Conservation (phyloP, 2,329 filamentous ascomycete species). For the Aspergillus neoniger region DNA sequence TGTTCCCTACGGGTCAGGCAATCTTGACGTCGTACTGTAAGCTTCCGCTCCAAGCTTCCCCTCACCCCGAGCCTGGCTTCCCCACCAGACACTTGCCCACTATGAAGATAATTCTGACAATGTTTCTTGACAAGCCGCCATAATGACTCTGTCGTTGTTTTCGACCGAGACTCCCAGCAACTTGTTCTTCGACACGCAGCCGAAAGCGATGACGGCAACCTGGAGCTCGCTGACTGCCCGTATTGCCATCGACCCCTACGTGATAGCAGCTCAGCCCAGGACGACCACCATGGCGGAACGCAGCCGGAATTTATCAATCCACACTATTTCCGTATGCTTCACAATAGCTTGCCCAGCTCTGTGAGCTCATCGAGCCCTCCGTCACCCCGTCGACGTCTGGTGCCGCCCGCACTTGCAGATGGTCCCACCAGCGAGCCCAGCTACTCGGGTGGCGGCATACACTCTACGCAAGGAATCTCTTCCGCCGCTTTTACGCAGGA, state of each 20-base stretch:
- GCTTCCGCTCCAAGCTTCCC: conserved; percentile 17
- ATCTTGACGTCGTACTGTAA: conserved; percentile 50
- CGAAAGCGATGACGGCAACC: conserved; percentile 44
- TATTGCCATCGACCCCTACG: conserved; percentile 77
- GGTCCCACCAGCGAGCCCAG: conserved; percentile 52
- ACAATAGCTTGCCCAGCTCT: conserved; percentile 56
- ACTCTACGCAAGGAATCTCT: conserved; percentile 69
- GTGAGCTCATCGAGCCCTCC: conserved; percentile 48
- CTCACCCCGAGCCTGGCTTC: neutral
- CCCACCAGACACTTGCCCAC: neutral
- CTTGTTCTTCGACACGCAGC: conserved; percentile 74
- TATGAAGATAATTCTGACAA: conserved; percentile 16
- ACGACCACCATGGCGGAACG: conserved; percentile 34
- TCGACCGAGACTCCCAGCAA: conserved; percentile 80
- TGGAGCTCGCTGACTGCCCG: conserved; percentile 75
- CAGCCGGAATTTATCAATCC: conserved; percentile 78
- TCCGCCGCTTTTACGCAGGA: conserved; percentile 84
- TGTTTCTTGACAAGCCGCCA: conserved; percentile 67
- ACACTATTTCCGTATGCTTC: conserved; percentile 93
- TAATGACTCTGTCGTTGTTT: conserved; percentile 87
- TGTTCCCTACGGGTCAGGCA: conserved; percentile 44
- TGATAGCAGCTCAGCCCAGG: conserved; percentile 49
- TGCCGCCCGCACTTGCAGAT: conserved; percentile 49
- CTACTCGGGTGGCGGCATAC: conserved; percentile 50
- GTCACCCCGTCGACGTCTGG: conserved; percentile 52